Evolutionary conservation across 225 moss, liverwort and hornwort species (phyloP), one percentile per base, ranked within the genome.

Genomic region (Physcomitrellopsis africana): DNA sequence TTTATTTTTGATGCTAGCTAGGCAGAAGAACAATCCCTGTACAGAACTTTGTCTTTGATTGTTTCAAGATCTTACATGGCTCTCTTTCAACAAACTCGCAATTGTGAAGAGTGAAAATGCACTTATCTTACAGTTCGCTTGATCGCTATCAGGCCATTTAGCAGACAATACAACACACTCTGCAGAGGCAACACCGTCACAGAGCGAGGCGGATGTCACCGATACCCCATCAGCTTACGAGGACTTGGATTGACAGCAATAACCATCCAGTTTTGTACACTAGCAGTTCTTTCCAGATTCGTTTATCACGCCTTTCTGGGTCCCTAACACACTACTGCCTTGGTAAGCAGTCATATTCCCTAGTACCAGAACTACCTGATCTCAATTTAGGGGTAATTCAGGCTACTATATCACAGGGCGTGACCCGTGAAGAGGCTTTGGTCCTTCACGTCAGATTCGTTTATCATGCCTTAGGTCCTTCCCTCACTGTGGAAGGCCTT

Each of bases 201-300:
- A 83, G 17, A 86, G 85, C 47, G 94, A 92, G 76, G 89, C 89
- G 67, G 92, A 94, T 58, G 67, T 76, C 73, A 92, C 92, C 17
- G 94, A 94, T 76, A 89, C 86, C 48, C 92, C 92, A 46, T 94
- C 94, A 69, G 86, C 87, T 20, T 92, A 92, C 66, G 90, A 94
- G 74, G 92, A 94, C 66, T 89, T 92, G 51, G 89, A 89, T 62
- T 89, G 72, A 89, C 60, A 51, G 16, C 73, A 22, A 48, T 52
- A 23, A 63, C 72, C 63, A 60, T 83, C 44, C 77, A 77, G 63
- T 79, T 84, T 77, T 87, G 82, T 85, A 82, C 57, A 71, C 20
- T 77, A 84, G 60, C 52, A 29, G 63, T 60, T 62, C 68, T 72
- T 67, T 76, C 15, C 17, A 58, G 55, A 67, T 64, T 63, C 77